Conservation (phyloP, 2,329 filamentous ascomycete species). For the Plenodomus tracheiphilus region DNA sequence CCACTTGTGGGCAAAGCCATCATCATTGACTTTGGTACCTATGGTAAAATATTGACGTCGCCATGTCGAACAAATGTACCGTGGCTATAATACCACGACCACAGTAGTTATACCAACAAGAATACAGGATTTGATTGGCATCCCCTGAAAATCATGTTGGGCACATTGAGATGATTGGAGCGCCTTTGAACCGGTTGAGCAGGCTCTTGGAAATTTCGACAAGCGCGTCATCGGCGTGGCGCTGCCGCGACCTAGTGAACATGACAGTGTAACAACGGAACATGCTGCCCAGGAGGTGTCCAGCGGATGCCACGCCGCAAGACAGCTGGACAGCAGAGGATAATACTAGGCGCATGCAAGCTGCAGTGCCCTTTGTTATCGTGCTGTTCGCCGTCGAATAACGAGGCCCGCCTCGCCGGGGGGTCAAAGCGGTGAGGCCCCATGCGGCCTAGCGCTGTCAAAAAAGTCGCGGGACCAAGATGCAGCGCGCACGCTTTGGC, state of each 20-base stretch:
- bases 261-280: neutral
- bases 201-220: neutral
- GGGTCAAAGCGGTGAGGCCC: conserved; percentile 18
- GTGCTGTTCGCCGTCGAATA: conserved; percentile 4
- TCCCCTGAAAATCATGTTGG: conserved; percentile 14
- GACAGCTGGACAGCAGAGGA: neutral
- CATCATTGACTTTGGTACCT: too few relatives aligned
- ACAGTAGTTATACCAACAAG: neutral
- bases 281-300: too few relatives aligned
- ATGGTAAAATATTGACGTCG: too few relatives aligned
- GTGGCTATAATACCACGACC: too few relatives aligned
- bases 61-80: too few relatives aligned
- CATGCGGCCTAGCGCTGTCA: conserved; percentile 15
- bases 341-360: conserved; percentile 13
- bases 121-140: neutral
- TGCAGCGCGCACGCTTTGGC: conserved; percentile 11
- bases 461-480: conserved; percentile 24
- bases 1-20: too few relatives aligned
- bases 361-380: conserved; percentile 7
- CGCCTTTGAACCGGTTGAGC: neutral
- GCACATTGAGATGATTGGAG: conserved; percentile 4
- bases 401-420: neutral
- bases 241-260: neutral
- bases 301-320: neutral
- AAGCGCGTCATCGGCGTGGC: conserved; percentile 7